phyloP scores from a whole-genome alignment of 78 protist genomes.

The Goniomonas avonlea region DNA sequence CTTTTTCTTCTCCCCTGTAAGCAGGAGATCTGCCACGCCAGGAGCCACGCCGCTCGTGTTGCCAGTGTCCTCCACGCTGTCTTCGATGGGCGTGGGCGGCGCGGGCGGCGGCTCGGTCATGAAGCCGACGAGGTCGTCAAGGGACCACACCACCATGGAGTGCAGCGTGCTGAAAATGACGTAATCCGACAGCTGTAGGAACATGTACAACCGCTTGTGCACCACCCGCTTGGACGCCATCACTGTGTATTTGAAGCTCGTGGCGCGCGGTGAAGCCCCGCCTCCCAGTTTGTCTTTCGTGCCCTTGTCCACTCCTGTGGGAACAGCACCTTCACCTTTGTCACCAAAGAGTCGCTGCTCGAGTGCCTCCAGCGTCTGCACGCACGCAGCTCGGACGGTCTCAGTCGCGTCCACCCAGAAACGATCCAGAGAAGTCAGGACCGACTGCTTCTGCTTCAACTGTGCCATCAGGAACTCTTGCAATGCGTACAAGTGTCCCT shows the following conservation, averaged over 20 bases:
- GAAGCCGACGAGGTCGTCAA: not conserved
- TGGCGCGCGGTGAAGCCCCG: not conserved
- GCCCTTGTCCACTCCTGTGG: too few relatives aligned
- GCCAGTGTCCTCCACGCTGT: not conserved
- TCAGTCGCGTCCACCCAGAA: slow-evolving; percentile 2
- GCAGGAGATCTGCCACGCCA: not conserved
- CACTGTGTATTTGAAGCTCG: slow-evolving; percentile 2
- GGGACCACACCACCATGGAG: not conserved
- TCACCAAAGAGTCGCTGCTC: slow-evolving; percentile 1
- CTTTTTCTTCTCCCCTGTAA: not conserved
- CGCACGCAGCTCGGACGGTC: not conserved
- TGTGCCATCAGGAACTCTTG: slow-evolving; percentile 12
- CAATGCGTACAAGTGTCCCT: not conserved
- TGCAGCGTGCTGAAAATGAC: slow-evolving; percentile 14
- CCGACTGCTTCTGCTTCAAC: not conserved
- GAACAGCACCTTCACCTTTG: not conserved
- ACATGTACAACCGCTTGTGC: not conserved
- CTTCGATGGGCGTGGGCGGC: not conserved
- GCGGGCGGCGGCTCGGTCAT: not conserved
- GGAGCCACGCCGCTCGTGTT: not conserved
- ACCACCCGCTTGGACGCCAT: slow-evolving; percentile 24
- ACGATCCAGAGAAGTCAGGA: not conserved
- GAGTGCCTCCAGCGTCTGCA: slow-evolving; percentile 7
- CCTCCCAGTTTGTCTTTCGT: not conserved
- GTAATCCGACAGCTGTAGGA: slow-evolving; percentile 6